Base-by-base conservation (phyloP, 345 rosid genomes). In the Citrus reticulata region DNA sequence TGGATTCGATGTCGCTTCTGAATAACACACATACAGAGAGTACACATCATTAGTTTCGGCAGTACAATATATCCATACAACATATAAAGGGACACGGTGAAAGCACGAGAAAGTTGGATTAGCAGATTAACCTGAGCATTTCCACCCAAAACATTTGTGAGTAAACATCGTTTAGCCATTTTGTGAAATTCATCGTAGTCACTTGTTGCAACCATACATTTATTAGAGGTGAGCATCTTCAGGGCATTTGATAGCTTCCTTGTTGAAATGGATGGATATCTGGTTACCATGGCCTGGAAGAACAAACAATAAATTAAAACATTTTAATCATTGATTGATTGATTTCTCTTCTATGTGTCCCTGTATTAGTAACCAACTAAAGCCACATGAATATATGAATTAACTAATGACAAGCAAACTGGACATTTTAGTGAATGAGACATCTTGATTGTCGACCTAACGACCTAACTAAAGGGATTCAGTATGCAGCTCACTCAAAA, bases 121-220 rank as follows among this genome's bases (percentile, higher is more conserved):
- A 72, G 30, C 40, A 72, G 17, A 46, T 42, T 46, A 82, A 93
- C 99, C 99, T 95, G 98, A 64, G 97, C 97, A 78, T 73, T 87
- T 4, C 91, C 42, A 82, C 95, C 94, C 77, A 94, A 83, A 39
- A 93, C 85, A 59, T 82, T 88, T 64, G 90, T 74, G 67, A 91
- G 80, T 59, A 96, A 49, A 57, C 79, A 83, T 6, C 93, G 88
- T 84, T 96, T 94, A 8, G 75, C 87, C 73, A 76, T 54, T 82
- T 90, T 93, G 83, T 94, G 98, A 65, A 94, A 96, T 61, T 93
- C 95, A 76, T 80, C 76, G 71, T 94, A 94, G 81, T 94, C 98
- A 81, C 99, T 96, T 1, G 83, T 91, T 32, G 99, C 97, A 74
- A 94, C 99, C 97, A 93, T 94, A 74, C 85, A 75, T 83, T 91